Evolutionary conservation across 495 filamentous ascomycete genomes (phyloP).

Genomic region (Umbilicaria muhlenbergii): DNA sequence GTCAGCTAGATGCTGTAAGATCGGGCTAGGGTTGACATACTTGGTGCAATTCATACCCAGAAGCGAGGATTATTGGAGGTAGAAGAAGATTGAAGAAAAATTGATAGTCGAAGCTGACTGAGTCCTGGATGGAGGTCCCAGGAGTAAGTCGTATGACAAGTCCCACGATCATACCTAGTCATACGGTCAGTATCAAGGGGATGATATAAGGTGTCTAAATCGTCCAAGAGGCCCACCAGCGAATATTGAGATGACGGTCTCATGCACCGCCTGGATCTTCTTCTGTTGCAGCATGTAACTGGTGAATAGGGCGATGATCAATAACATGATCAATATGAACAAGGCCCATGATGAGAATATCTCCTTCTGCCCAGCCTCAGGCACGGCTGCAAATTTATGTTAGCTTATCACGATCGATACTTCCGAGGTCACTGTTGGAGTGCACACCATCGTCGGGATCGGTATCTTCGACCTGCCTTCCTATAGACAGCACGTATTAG

Average conservation of each 20-base stretch:
- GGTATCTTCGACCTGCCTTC: constrained; percentile 20
- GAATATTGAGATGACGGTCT: constrained; percentile 96
- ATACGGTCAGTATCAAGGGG: background rate
- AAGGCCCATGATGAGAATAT: constrained; percentile 91
- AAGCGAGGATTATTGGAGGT: constrained; percentile 92
- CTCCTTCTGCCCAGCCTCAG: constrained; percentile 65
- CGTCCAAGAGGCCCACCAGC: constrained; percentile 47
- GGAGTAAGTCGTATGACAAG: constrained; percentile 70
- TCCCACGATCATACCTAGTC: constrained; percentile 83
- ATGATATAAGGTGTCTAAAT: constrained; percentile 1
- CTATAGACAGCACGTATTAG: constrained; percentile 2
- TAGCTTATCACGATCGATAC: background rate
- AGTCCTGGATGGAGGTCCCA: constrained; percentile 65
- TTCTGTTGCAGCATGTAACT: constrained; percentile 91
- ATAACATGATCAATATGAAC: constrained; percentile 84
- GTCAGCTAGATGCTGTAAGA: background rate
- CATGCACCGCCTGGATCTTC: constrained; percentile 93
- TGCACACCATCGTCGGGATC: constrained; percentile 38
- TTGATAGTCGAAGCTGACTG: constrained; percentile 93
- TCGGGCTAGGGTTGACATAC: constrained; percentile 13
- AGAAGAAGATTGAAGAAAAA: constrained; percentile 98
- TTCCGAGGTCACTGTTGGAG: background rate
- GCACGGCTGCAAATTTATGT: constrained; percentile 23
- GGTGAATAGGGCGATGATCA: constrained; percentile 88
- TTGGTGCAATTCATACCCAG: constrained; percentile 93